phyloP scores from a whole-genome alignment of 208 protist species.

The Blechomonas ayalai region DNA sequence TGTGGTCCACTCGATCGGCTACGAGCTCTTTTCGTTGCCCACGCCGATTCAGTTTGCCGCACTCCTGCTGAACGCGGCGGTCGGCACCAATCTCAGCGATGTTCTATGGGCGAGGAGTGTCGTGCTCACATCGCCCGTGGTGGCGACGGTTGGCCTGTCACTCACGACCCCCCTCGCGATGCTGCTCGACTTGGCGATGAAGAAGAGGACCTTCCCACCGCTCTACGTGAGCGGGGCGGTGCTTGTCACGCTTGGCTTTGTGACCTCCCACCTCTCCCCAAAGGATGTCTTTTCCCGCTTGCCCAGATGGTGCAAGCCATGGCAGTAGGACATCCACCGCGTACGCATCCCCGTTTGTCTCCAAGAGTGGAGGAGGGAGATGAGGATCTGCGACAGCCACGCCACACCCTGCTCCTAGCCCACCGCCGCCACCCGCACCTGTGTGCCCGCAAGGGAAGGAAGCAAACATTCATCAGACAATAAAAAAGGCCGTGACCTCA shows the following conservation, averaged over 20 bases:
- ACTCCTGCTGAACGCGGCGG: conserved; percentile 72
- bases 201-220: conserved; percentile 26
- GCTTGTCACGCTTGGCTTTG: conserved; percentile 68
- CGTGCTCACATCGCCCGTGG: conserved; percentile 82
- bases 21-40: conserved; percentile 70
- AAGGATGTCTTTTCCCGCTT: no score
- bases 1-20: conserved; percentile 33
- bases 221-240: conserved; percentile 68
- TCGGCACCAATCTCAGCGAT: conserved; percentile 89
- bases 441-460: no score
- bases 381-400: no score
- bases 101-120: conserved; percentile 88
- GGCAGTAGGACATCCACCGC: no score
- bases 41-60: conserved; percentile 47
- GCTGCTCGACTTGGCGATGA: conserved; percentile 67
- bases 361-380: no score
- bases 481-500: no score
- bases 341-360: no score
- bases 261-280: no score
- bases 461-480: no score
- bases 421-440: no score
- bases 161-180: conserved; percentile 88
- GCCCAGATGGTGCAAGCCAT: no score
- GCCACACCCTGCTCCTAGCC: no score
- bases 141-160: conserved; percentile 84